Conservation (phyloP, 352 stramenopile species). For the Pythium folliculosum region DNA sequence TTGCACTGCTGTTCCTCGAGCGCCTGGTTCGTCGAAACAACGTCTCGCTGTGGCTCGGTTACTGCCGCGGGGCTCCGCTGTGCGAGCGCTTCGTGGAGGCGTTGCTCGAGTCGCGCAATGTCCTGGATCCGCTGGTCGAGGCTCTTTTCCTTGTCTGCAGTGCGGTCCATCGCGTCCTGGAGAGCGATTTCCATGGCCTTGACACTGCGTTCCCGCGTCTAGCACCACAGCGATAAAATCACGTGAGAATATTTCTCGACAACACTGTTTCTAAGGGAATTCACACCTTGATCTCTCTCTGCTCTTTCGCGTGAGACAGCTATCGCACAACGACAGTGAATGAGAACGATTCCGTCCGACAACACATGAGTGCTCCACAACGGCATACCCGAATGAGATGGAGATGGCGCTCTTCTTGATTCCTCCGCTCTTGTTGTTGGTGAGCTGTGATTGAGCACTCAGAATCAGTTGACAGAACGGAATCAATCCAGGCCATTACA, state of each 20-base stretch:
- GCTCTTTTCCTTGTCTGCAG: slow-evolving; percentile 35
- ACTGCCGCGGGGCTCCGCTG: neutral
- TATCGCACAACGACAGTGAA: slow-evolving; percentile 11
- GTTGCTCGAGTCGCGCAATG: slow-evolving; percentile 43
- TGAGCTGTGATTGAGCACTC: neutral
- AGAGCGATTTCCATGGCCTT: slow-evolving; percentile 36
- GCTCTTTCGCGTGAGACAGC: slow-evolving; percentile 33
- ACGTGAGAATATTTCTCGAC: too few species aligned
- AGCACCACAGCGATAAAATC: too few species aligned
- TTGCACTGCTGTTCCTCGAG: neutral
- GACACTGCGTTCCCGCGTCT: slow-evolving; percentile 43
- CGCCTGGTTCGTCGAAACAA: neutral
- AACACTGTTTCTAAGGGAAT: too few species aligned
- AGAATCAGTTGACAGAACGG: neutral
- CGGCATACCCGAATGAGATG: slow-evolving; percentile 32
- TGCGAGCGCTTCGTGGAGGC: slow-evolving; percentile 46
- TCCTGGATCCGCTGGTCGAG: slow-evolving; percentile 43
- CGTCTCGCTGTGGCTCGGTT: neutral
- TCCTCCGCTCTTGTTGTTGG: slow-evolving; percentile 33
- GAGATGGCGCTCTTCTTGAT: slow-evolving; percentile 37
- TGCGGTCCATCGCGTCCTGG: slow-evolving; percentile 36
- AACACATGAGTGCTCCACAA: too few species aligned
- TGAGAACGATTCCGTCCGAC: neutral
- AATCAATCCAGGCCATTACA: neutral
- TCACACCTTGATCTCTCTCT: slow-evolving; percentile 39